Evolutionary conservation across 441 rosid genomes (phyloP), one percentile per base, ranked within the genome.

Genomic region (Flueggea neowawraea): DNA sequence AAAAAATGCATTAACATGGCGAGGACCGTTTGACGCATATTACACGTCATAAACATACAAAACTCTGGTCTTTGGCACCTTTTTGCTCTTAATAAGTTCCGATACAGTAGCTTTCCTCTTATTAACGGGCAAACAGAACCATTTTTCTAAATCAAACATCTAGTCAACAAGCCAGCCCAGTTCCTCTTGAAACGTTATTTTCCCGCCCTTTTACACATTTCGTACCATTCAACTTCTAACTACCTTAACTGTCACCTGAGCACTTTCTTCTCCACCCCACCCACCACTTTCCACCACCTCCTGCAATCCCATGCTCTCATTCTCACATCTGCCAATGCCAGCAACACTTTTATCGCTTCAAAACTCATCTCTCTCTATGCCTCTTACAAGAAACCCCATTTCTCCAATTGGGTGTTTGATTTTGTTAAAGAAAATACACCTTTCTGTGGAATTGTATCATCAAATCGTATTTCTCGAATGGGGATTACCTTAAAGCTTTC

Each of bases 361-460:
- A 87, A 87, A 75, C 81, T 87, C 43, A 75, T 87, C n/a, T 70
- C 84, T 63, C 72, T 71, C 57, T 82, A 84, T 58, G 76, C 87
- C 43, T 69, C 78, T 31, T 64, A 65, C 72, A 52, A 33, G 12
- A 69, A 59, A 45, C 81, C 76, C 28, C 65, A 54, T 54, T 66
- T 61, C 28, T 78, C 85, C 66, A 63, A 66, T 14, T 57, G 39
- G 33, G 77, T 82, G 31, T 84, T 82, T 61, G 57, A 68, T 65
- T 82, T 44, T 6, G 61, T 80, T 41, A 32, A 39, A 69, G 2
- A 16, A 54, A 67, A 60, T 85, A 87, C 74, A 60, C 73, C 14
- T 87, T 84, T 62, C 79, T 87, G 44, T 87, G 90, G 88, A 87
- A 84, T 62, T 81, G 90, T 5, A 55, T 87, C 16, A 70, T 87